Evolutionary conservation across 2,329 filamentous ascomycete species (phyloP).

Genomic region (Lomentospora prolificans): DNA sequence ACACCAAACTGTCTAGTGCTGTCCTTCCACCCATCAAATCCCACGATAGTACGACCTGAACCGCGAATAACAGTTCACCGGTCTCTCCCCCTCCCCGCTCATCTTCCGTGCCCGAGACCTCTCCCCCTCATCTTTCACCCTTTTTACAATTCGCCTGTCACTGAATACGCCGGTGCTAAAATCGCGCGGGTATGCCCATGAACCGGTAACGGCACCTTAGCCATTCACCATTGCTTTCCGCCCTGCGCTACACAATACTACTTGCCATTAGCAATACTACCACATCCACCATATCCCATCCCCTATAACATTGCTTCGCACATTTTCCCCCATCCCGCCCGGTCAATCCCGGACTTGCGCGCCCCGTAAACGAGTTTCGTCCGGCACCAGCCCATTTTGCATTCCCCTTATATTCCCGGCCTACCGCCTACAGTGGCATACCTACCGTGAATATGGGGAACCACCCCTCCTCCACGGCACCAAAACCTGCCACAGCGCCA

Average conservation of each 20-base stretch:
- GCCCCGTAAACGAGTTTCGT: background rate
- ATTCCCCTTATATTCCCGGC: constrained; percentile 11
- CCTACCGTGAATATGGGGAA: constrained; percentile 8
- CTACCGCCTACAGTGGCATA: constrained; percentile 8
- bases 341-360: background rate
- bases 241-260: background rate
- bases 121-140: background rate
- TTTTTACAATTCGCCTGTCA: too few relatives aligned
- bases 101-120: background rate
- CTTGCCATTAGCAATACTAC: background rate
- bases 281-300: background rate
- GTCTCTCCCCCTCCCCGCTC: background rate
- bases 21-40: too few relatives aligned
- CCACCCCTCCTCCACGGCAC: constrained; percentile 12
- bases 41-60: too few relatives aligned
- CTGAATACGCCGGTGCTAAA: background rate
- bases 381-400: background rate
- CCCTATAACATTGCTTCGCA: background rate
- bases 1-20: too few relatives aligned
- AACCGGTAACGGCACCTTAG: background rate
- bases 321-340: background rate
- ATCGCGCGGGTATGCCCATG: background rate
- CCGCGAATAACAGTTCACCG: too few relatives aligned
- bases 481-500: constrained; percentile 11
- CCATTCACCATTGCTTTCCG: background rate